A percentile compares a stretch with the other conserved stretches of the same genome.
Evolutionary conservation across 2,329 filamentous ascomycete species (phyloP).

Genomic region (Nannizzia gypsea): DNA sequence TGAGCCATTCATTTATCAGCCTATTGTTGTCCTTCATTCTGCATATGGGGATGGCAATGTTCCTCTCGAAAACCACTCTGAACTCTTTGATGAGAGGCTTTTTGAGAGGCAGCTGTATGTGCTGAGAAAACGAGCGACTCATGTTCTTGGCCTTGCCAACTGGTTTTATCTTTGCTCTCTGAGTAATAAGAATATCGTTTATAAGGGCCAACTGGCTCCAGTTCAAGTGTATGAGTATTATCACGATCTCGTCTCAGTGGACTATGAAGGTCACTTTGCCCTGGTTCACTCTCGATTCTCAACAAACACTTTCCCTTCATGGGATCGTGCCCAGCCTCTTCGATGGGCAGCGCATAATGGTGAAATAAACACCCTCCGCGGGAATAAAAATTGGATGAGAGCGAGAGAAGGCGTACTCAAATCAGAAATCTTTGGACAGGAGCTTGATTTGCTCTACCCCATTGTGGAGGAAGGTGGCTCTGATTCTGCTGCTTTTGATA

Average conservation of each 20-base stretch:
- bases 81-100: conserved; percentile 67
- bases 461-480: conserved; percentile 95
- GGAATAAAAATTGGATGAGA: conserved; percentile 99
- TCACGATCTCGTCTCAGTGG: conserved; percentile 89
- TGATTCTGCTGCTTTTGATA: conserved; percentile 94
- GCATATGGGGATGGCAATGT: conserved; percentile 72
- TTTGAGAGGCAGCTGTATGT: conserved; percentile 94
- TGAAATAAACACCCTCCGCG: conserved; percentile 93
- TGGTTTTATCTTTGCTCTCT: conserved; percentile 98
- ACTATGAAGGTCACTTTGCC: conserved; percentile 95
- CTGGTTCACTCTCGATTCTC: conserved; percentile 95
- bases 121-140: conserved; percentile 85
- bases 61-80: conserved; percentile 65
- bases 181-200: conserved; percentile 97
- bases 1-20: conserved; percentile 90
- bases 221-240: conserved; percentile 97
- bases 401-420: conserved; percentile 90
- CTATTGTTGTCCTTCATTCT: conserved; percentile 78
- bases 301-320: conserved; percentile 95
- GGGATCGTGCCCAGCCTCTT: conserved; percentile 92
- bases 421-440: conserved; percentile 82
- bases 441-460: conserved; percentile 80
- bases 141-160: conserved; percentile 89
- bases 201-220: conserved; percentile 92
- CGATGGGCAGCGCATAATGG: conserved; percentile 97